These are phyloP conservation scores for Cladosporium phlei DNA, from an alignment of 2,329 filamentous ascomycete genomes.

Conservation along the genomic window DNA sequence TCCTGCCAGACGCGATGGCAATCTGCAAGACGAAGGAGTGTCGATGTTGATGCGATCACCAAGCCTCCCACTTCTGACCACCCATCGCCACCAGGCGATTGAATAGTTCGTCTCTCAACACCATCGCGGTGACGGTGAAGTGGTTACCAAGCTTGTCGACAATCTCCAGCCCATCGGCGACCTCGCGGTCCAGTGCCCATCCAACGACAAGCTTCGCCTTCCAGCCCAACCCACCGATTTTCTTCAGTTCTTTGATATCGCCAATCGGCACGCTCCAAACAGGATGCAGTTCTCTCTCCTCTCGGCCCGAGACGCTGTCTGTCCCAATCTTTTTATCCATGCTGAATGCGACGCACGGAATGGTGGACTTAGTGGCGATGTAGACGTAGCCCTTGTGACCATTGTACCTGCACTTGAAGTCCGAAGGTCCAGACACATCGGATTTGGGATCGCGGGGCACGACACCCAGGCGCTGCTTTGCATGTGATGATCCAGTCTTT, in stretches of 20 bases:
- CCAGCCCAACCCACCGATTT: constrained; percentile 78
- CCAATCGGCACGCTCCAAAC: constrained; percentile 66
- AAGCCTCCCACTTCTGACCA: constrained; percentile 76
- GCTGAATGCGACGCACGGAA: constrained; percentile 64
- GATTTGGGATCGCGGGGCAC: constrained; percentile 48
- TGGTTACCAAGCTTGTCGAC: constrained; percentile 52
- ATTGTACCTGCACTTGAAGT: constrained; percentile 67
- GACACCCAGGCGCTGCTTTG: constrained; percentile 67
- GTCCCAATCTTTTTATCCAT: constrained; percentile 43
- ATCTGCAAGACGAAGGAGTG: background rate
- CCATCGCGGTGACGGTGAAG: constrained; percentile 65
- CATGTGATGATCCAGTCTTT: constrained; percentile 54
- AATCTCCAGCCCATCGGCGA: constrained; percentile 71
- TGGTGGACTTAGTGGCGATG: constrained; percentile 62
- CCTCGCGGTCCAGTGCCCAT: constrained; percentile 68
- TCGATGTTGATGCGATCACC: constrained; percentile 43
- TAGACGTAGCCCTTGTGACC: constrained; percentile 70
- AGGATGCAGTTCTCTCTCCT: constrained; percentile 52
- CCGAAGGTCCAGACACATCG: constrained; percentile 58
- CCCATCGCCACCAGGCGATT: constrained; percentile 74
- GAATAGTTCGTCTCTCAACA: constrained; percentile 70
- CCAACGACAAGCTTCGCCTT: constrained; percentile 78
- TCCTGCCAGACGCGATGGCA: background rate
- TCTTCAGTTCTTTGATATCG: constrained; percentile 69
- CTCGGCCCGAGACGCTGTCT: constrained; percentile 36